Percentiles rank a stretch among this genome's conserved stretches.
Evolutionary conservation across 331 rosid genomes (phyloP).

Genomic region (Quercus phellos): DNA sequence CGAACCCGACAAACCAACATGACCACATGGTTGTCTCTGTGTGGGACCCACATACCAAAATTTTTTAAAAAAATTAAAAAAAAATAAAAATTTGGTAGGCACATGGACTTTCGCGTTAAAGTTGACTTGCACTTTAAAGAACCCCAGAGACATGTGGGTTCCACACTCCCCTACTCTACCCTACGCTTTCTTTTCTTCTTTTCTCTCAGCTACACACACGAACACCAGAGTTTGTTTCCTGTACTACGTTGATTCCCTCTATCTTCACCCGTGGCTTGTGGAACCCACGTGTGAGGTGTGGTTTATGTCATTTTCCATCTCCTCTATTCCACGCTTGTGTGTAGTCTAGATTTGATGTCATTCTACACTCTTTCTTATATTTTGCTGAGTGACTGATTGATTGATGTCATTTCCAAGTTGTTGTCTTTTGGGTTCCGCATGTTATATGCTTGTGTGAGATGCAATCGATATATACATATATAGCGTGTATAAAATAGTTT

Average conservation of each 20-base stretch:
- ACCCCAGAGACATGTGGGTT: conserved; percentile 27
- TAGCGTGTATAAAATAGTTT: too few species aligned
- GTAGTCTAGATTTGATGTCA: too few species aligned
- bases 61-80: too few species aligned
- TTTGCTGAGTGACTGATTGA: too few species aligned
- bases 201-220: background rate
- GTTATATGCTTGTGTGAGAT: fast-evolving
- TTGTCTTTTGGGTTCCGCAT: fast-evolving
- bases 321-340: too few species aligned
- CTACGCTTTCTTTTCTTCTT: background rate
- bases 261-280: background rate
- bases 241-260: background rate
- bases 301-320: too few species aligned
- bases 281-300: too few species aligned
- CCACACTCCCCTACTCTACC: background rate
- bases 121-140: conserved; percentile 33
- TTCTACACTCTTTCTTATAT: too few species aligned
- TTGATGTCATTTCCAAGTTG: too few species aligned
- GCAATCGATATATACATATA: fast-evolving
- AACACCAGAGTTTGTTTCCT: background rate
- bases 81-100: background rate
- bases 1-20: conserved; percentile 35
- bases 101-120: conserved; percentile 20
- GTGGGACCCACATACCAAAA: background rate
- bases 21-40: conserved; percentile 34